These are phyloP conservation scores for Eucalyptus victrix DNA, from an alignment of 345 rosid genomes.

Conservation along the genomic window DNA sequence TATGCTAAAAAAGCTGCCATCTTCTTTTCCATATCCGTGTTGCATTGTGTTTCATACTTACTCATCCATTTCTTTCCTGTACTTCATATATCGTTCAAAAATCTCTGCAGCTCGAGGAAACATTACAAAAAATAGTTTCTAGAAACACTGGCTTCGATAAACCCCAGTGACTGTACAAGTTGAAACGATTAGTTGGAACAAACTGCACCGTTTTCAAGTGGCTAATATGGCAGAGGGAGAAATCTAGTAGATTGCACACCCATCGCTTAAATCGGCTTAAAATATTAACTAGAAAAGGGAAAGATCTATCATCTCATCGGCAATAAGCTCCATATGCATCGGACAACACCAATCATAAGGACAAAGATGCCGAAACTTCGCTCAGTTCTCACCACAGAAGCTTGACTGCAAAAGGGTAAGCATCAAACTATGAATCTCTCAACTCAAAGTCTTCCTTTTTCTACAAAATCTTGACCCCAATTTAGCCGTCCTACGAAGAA, in stretches of 20 bases:
- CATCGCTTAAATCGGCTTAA: background rate
- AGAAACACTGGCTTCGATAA: background rate
- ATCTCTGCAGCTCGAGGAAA: background rate
- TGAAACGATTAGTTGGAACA: background rate
- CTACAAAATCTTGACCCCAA: background rate
- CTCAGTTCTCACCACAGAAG: background rate
- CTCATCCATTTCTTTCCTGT: background rate
- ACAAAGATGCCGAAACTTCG: background rate
- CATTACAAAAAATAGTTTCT: background rate
- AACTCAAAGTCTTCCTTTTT: background rate
- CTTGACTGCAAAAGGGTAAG: background rate
- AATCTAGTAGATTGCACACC: background rate
- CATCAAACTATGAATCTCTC: background rate
- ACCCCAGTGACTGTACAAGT: background rate
- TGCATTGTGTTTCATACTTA: background rate
- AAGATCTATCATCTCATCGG: background rate
- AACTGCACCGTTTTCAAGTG: background rate
- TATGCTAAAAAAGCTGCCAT: background rate
- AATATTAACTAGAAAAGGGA: background rate
- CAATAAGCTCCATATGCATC: background rate
- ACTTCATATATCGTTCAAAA: background rate
- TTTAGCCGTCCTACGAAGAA: background rate
- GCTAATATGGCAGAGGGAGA: background rate
- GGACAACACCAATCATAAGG: background rate
- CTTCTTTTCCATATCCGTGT: background rate